Evolutionary conservation across 257 asterid genomes (phyloP).

Genomic region (Coffea canephora): DNA sequence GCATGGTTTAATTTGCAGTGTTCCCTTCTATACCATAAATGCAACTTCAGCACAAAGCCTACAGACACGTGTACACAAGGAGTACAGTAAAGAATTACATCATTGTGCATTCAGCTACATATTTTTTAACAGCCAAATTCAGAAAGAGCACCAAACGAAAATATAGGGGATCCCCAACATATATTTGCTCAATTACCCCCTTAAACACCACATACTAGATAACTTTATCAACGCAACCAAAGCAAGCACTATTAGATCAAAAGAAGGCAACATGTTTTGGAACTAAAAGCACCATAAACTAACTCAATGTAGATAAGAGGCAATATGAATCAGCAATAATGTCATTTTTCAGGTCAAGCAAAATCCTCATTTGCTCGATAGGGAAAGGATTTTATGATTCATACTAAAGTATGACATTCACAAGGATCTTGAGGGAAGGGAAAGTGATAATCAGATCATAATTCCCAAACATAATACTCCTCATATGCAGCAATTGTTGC

Average conservation of each 20-base stretch:
- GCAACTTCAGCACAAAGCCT: not conserved
- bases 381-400: not conserved
- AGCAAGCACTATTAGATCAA: too few species aligned
- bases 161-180: not conserved
- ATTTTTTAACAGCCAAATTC: not conserved
- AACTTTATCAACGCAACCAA: too few species aligned
- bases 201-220: too few species aligned
- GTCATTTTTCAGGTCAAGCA: not conserved
- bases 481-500: not conserved
- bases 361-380: not conserved
- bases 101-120: not conserved
- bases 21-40: not conserved
- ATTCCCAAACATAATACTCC: not conserved
- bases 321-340: not conserved
- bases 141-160: not conserved
- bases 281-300: not conserved
- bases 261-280: too few species aligned
- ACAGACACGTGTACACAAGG: not conserved
- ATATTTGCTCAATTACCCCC: too few species aligned
- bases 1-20: not conserved
- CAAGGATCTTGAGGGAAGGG: not conserved
- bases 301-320: not conserved
- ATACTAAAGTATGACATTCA: not conserved
- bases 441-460: not conserved
- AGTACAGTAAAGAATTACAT: too few species aligned